Evolutionary conservation across 371 early-diverging fungal genomes (phyloP).

Genomic region (Cokeromyces recurvatus): DNA sequence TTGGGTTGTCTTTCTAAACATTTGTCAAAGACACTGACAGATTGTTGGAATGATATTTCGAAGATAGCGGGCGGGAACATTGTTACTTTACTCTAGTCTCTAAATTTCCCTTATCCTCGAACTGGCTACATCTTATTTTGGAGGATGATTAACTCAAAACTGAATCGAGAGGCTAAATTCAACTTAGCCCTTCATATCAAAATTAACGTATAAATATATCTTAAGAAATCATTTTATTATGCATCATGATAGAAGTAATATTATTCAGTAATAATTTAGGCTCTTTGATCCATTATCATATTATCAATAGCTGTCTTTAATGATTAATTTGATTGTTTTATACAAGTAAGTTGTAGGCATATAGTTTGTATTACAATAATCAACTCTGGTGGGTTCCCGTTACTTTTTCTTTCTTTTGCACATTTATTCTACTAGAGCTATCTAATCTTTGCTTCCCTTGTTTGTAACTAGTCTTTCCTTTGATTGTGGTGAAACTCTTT

Average conservation of each 20-base stretch:
- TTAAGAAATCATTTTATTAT: conserved; percentile 5
- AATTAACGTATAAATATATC: conserved; percentile 2
- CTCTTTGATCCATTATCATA: conserved; percentile 2
- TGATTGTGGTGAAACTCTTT: conserved; percentile 8
- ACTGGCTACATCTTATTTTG: no score
- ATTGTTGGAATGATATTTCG: no score
- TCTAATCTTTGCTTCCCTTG: conserved; percentile 6
- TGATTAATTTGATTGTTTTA: conserved; percentile 8
- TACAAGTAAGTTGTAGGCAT: conserved; percentile 5
- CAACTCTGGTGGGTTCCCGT: conserved; percentile 7
- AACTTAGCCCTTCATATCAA: conserved; percentile 4
- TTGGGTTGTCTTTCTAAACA: no score
- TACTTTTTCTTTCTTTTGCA: conserved; percentile 3
- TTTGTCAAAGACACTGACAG: no score
- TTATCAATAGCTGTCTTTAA: conserved; percentile 7
- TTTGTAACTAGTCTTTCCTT: conserved; percentile 10
- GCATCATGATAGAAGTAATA: conserved; percentile 3
- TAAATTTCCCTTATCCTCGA: no score
- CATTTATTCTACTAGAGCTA: conserved; percentile 9
- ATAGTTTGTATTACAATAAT: conserved; percentile 6
- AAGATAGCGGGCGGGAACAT: no score
- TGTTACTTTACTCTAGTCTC: no score
- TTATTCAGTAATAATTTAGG: conserved; percentile 4
- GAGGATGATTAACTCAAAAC: no score
- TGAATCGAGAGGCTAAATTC: no score